Percentiles rank a stretch among this genome's conserved stretches.
Conservation (phyloP, 495 filamentous ascomycete species). For the Endocarpon pusillum region DNA sequence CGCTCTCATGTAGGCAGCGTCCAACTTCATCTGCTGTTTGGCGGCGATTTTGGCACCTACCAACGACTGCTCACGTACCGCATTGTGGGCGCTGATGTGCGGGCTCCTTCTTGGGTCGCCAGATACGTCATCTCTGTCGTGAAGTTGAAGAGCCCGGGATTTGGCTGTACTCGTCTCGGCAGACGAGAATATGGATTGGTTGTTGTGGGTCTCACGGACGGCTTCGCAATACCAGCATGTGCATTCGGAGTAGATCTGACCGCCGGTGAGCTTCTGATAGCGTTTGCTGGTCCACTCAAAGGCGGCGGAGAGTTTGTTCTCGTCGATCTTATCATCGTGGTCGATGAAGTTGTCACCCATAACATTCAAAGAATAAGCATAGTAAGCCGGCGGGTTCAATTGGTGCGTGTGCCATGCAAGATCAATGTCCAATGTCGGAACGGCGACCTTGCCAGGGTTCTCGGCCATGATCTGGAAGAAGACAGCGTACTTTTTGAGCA, state of each 20-base stretch:
- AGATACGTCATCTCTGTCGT: constrained; percentile 35
- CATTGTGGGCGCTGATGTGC: constrained; percentile 60
- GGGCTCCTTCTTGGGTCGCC: constrained; percentile 42
- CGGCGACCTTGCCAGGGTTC: constrained; percentile 37
- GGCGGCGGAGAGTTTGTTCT: constrained; percentile 36
- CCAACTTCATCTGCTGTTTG: neutral
- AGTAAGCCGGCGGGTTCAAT: constrained; percentile 48
- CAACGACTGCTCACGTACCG: constrained; percentile 17
- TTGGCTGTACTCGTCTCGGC: constrained; percentile 6
- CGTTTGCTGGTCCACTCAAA: constrained; percentile 61
- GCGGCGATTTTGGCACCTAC: neutral
- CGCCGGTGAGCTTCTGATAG: constrained; percentile 42
- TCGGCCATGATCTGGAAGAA: constrained; percentile 50
- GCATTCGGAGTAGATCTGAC: constrained; percentile 61
- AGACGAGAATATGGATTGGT: constrained; percentile 18
- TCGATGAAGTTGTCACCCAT: constrained; percentile 39
- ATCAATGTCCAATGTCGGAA: constrained; percentile 81
- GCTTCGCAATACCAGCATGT: constrained; percentile 88
- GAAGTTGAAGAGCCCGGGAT: constrained; percentile 27
- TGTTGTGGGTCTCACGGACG: constrained; percentile 40
- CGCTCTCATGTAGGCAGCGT: neutral
- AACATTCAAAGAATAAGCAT: constrained; percentile 26
- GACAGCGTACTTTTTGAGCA: constrained; percentile 49
- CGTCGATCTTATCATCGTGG: constrained; percentile 74
- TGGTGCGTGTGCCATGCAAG: constrained; percentile 59